Base-by-base conservation (phyloP, 208 protist genomes). In the Zelonia costaricensis region DNA sequence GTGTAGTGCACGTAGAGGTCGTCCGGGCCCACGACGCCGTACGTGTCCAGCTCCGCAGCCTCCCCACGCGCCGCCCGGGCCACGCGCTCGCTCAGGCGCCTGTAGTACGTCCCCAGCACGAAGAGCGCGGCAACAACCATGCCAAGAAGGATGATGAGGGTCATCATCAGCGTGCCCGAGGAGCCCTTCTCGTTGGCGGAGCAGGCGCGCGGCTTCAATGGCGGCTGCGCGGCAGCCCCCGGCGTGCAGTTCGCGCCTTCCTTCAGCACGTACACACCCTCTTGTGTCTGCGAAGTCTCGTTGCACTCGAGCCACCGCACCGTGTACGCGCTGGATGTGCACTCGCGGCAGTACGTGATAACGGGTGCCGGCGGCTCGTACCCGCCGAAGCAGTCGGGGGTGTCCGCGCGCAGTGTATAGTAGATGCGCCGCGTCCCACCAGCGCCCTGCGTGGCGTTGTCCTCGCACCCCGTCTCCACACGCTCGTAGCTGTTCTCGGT, bases 251-350 rank as follows among this genome's bases (percentile, higher is more conserved):
- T 39, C 7, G 30, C 38, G 15, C 36, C 10, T 9, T 56, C 40
- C 25, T 43, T 22, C 38, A 58, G 10, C 12, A 51, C 49, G 30
- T 58, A 58, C 12, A 46, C 28, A 8, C 60, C 60, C 4, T 15
- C 33, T 28, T 66, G 35, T 18, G 22, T 51, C 7, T 28, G 4
- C 25, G 38, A 23, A 0, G 23, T 13, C 2, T 7, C 2, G 31
- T 66, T 22, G 62, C 33, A 76, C 27, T 16, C 35, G 23, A 16
- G 57, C 62, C 35, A 76, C 40, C 31, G 23, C 23, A 51, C 10
- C 8, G 18, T 47, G 47, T 43, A 75, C 3, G 27, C 9, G 22
- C 69, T 25, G 33, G 18, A 15, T 13, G 18, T 18, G 22, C 60
- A 66, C 18, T 38, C 46, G 1, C 38, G 47, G 49, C 60, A 66